A percentile compares a stretch with the other conserved stretches of the same genome.
These are phyloP conservation scores for Kregervanrija fluxuum DNA, from an alignment of 805 yeast species.

Conservation along the genomic window DNA sequence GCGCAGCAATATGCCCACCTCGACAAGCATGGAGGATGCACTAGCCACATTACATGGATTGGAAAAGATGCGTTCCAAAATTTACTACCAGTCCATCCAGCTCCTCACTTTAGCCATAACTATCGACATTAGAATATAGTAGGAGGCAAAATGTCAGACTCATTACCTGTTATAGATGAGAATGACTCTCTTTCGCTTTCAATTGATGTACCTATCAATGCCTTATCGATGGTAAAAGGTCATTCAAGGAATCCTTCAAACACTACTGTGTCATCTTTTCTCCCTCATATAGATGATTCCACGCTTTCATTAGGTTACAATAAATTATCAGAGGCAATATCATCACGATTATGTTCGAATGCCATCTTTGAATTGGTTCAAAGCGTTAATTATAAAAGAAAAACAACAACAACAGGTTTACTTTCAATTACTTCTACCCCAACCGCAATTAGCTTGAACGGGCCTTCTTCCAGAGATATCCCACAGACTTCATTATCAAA, in stretches of 20 bases:
- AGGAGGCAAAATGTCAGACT: too few species aligned
- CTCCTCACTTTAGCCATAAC: too few species aligned
- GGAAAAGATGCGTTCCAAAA: too few species aligned
- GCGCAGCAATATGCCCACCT: too few species aligned
- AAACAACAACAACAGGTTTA: conserved; percentile 25
- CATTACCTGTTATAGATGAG: too few species aligned
- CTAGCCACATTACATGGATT: too few species aligned
- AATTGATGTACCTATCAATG: too few species aligned
- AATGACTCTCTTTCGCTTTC: too few species aligned
- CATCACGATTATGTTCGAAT: conserved; percentile 61
- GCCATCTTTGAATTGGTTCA: conserved; percentile 72
- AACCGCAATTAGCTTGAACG: conserved; percentile 39
- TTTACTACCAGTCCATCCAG: too few species aligned
- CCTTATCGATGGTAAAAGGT: not conserved
- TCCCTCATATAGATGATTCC: conserved; percentile 30
- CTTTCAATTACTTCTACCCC: conserved; percentile 28
- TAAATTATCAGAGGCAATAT: conserved; percentile 30
- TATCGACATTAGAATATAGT: too few species aligned
- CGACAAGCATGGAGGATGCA: too few species aligned
- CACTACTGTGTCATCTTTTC: conserved; percentile 19
- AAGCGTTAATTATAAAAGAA: conserved; percentile 38
- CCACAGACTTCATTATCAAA: conserved; percentile 69
- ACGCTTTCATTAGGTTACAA: conserved; percentile 33
- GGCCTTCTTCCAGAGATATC: conserved; percentile 77
- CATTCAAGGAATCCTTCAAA: conserved; percentile 16